Conservation (phyloP, 2,329 filamentous ascomycete genomes). For the Fonsecaea monophora region DNA sequence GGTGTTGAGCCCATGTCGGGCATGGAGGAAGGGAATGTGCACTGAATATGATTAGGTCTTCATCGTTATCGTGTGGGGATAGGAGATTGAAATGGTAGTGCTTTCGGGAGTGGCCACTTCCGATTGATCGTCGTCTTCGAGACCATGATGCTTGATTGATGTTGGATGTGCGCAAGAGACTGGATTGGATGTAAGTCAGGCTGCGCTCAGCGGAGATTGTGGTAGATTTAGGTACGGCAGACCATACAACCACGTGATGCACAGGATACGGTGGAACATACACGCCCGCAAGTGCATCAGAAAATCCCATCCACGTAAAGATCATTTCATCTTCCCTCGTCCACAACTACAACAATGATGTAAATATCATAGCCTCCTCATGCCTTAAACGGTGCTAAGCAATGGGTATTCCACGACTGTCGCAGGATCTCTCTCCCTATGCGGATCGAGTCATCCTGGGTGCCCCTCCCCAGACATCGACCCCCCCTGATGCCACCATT, state of each 20-base stretch:
- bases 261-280: not conserved
- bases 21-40: not conserved
- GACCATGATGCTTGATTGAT: not conserved
- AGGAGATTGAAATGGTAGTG: not conserved
- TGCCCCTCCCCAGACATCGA: constrained; percentile 10
- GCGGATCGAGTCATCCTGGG: constrained; percentile 53
- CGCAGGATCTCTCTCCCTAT: constrained; percentile 61
- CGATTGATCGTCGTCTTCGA: not conserved
- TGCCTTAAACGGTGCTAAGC: not conserved
- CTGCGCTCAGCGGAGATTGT: not conserved
- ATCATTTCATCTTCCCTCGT: not conserved
- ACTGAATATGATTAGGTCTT: not conserved
- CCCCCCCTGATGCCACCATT: not conserved
- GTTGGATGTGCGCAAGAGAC: not conserved
- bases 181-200: not conserved
- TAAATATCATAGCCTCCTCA: not conserved
- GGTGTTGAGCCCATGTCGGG: not conserved
- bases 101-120: not conserved
- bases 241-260: not conserved
- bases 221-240: not conserved
- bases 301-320: not conserved
- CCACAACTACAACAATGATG: not conserved
- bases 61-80: not conserved
- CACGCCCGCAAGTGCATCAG: not conserved
- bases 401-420: constrained; percentile 69